Conservation (phyloP, 2,329 filamentous ascomycete genomes). For the Aspergillus sp. region DNA sequence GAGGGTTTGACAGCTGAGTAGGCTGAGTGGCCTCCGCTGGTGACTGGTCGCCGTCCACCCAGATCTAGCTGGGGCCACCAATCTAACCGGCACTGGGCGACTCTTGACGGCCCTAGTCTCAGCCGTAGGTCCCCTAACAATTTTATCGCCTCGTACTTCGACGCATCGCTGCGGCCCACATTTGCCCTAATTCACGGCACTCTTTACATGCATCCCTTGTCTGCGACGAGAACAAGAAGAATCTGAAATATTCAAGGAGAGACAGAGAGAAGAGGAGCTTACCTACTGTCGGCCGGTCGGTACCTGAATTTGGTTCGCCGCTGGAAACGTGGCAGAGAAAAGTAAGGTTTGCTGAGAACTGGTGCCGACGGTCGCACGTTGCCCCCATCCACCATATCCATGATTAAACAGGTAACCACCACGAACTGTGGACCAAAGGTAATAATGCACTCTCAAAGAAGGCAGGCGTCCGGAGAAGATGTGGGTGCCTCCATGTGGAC, state of each 20-base stretch:
- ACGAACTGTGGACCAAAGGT: neutral
- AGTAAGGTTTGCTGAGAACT: neutral
- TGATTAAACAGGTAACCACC: neutral
- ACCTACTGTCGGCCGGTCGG: neutral
- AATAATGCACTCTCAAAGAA: neutral
- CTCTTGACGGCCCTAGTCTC: slow-evolving; percentile 5
- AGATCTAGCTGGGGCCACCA: slow-evolving; percentile 4
- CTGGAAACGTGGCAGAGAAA: neutral
- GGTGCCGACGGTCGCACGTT: slow-evolving; percentile 3
- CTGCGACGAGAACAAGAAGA: neutral
- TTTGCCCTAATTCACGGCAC: neutral
- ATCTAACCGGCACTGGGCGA: slow-evolving; percentile 4
- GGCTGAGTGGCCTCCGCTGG: neutral
- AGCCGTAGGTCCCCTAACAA: neutral
- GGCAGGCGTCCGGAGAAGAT: neutral
- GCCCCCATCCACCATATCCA: neutral
- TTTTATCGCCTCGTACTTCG: neutral
- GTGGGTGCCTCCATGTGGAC: slow-evolving; percentile 2
- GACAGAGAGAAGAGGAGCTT: neutral
- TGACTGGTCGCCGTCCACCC: slow-evolving; percentile 5
- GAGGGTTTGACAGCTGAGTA: slow-evolving; percentile 10
- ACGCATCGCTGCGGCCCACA: slow-evolving; percentile 2
- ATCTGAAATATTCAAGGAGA: neutral
- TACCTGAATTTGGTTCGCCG: neutral
- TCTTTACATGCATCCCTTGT: neutral